Evolutionary conservation across 2,329 filamentous ascomycete genomes (phyloP).

Genomic region (Neonectria magnoliae): DNA sequence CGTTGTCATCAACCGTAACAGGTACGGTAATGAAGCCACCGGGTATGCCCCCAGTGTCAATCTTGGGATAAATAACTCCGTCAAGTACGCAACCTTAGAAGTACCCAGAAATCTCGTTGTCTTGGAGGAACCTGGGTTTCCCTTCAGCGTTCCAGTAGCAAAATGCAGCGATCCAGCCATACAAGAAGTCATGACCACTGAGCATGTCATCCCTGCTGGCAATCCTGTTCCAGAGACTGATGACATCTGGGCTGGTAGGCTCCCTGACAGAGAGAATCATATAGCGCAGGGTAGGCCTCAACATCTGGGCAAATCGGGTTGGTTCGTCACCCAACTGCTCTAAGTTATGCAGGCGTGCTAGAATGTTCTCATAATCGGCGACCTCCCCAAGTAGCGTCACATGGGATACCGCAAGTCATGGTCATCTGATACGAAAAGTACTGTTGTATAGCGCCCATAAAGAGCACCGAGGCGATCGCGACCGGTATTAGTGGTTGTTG

Average conservation of each 20-base stretch:
- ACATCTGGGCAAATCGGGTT: constrained; percentile 44
- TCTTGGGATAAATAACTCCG: constrained; percentile 5
- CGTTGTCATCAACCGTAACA: constrained; percentile 22
- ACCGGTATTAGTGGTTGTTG: constrained; percentile 59
- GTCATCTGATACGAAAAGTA: constrained; percentile 51
- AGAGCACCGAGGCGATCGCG: constrained; percentile 54
- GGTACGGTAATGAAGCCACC: constrained; percentile 24
- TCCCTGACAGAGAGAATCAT: constrained; percentile 52
- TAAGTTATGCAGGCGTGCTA: constrained; percentile 50
- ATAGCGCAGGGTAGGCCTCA: constrained; percentile 50
- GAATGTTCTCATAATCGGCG: constrained; percentile 54
- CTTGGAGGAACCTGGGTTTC: no score
- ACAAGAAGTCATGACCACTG: neutral
- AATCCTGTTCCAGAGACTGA: constrained; percentile 51
- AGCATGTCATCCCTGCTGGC: neutral
- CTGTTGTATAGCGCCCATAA: constrained; percentile 62
- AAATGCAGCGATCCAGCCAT: constrained; percentile 33
- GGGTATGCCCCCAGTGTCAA: constrained; percentile 15
- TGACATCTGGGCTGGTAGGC: constrained; percentile 36
- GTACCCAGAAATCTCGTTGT: no score
- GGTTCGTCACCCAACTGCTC: constrained; percentile 50
- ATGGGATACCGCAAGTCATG: constrained; percentile 61
- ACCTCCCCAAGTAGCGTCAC: constrained; percentile 61
- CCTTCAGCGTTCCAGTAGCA: constrained; percentile 29
- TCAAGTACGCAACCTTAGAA: neutral